Conservation (phyloP, 306 rosid genomes). For the Adenanthera pavonina region DNA sequence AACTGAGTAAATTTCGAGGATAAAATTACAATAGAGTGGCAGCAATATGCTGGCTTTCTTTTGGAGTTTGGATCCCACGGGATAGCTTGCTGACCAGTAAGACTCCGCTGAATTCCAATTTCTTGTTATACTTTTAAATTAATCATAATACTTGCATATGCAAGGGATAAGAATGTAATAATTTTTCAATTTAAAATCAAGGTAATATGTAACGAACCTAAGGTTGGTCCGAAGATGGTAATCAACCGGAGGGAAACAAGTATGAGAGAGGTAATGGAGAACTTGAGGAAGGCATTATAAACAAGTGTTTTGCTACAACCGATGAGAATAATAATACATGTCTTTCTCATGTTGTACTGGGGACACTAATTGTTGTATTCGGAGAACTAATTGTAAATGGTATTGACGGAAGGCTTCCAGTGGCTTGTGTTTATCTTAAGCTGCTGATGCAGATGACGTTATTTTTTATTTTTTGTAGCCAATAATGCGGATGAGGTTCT, state of each 20-base stretch:
- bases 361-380: not conserved
- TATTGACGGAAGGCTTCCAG: not conserved
- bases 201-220: not conserved
- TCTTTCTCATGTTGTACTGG: not conserved
- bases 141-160: conserved; percentile 1
- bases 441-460: not conserved
- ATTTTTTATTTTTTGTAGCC: not conserved
- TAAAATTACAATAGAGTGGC: not conserved
- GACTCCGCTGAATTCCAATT: not conserved
- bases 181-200: not conserved
- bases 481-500: too few relatives aligned
- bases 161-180: not conserved
- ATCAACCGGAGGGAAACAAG: not conserved
- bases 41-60: conserved; percentile 15
- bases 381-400: not conserved
- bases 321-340: not conserved
- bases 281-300: not conserved
- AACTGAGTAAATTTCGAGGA: conserved; percentile 18
- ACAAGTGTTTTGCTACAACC: not conserved
- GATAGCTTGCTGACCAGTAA: conserved; percentile 13
- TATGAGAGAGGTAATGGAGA: not conserved
- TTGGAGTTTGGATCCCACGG: not conserved
- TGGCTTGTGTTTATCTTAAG: not conserved
- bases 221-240: not conserved
- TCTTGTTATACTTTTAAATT: conserved; percentile 12